These are phyloP conservation scores for Heritiera littoralis DNA, from an alignment of 345 rosid genomes.

Conservation along the genomic window DNA sequence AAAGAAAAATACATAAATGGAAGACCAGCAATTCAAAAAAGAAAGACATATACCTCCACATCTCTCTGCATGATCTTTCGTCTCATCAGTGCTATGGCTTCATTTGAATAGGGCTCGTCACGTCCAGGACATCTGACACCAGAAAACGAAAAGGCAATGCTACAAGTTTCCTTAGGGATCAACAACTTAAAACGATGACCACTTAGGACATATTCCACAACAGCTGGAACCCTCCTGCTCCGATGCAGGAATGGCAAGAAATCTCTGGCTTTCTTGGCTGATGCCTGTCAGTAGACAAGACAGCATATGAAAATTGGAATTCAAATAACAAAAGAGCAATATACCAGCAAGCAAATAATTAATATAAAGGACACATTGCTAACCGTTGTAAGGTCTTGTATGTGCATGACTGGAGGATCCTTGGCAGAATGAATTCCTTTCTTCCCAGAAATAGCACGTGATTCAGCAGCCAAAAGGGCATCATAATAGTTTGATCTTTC, in stretches of 20 bases:
- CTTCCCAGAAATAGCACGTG: conserved; percentile 73
- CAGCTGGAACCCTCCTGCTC: conserved; percentile 71
- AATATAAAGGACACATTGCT: conserved; percentile 26
- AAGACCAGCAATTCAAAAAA: conserved; percentile 12
- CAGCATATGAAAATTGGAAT: neutral
- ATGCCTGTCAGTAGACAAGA: conserved; percentile 48
- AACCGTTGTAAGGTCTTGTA: conserved; percentile 72
- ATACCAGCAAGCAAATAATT: neutral
- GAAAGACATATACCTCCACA: conserved; percentile 65
- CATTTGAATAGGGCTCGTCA: conserved; percentile 85
- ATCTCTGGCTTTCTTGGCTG: conserved; percentile 87
- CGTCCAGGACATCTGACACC: conserved; percentile 99
- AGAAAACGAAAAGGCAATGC: conserved; percentile 95
- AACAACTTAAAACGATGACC: conserved; percentile 96
- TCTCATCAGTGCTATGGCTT: conserved; percentile 92
- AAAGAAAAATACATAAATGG: conserved; percentile 13
- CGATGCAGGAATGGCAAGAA: conserved; percentile 82
- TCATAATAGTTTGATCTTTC: conserved; percentile 96
- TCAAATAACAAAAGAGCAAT: neutral
- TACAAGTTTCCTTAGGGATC: conserved; percentile 92
- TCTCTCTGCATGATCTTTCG: conserved; percentile 95
- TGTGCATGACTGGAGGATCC: conserved; percentile 80
- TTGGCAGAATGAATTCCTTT: conserved; percentile 83
- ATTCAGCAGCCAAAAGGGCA: conserved; percentile 86
- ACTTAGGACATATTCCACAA: conserved; percentile 94